A percentile compares a stretch with the other conserved stretches of the same genome.
These are phyloP conservation scores for Amanita pseudoporphyria DNA, from an alignment of 768 basidiomycete genomes.

Conservation along the genomic window DNA sequence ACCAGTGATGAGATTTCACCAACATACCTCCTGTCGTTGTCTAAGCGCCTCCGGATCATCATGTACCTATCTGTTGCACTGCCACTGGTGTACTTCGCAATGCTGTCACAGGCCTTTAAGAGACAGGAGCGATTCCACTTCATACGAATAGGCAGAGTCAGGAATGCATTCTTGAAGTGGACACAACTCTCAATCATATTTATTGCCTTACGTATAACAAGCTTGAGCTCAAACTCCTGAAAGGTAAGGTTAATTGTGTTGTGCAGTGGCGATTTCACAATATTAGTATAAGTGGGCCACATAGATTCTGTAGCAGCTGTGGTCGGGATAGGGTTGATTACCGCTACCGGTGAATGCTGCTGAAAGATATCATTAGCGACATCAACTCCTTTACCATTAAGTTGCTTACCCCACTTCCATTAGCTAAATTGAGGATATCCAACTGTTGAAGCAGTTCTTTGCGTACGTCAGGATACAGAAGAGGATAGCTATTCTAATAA, in stretches of 20 bases:
- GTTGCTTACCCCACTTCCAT: no score
- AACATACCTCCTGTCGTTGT: background rate
- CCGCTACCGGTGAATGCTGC: no score
- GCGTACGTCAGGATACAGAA: background rate
- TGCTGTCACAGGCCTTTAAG: background rate
- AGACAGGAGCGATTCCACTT: background rate
- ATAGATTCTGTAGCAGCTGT: no score
- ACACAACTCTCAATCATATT: background rate
- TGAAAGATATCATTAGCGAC: no score
- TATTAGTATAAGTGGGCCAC: background rate
- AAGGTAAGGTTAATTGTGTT: background rate
- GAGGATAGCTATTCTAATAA: background rate
- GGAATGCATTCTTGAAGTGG: background rate
- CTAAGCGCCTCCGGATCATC: background rate
- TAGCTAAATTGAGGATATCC: background rate
- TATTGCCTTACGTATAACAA: background rate
- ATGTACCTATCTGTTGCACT: background rate
- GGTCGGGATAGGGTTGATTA: no score
- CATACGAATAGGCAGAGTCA: background rate
- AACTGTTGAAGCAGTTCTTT: background rate
- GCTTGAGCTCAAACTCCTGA: background rate
- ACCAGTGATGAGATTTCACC: background rate
- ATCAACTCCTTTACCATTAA: no score
- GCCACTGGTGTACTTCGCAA: background rate
- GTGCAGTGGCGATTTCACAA: background rate